Evolutionary conservation across 1,139 yeast species (phyloP).

Genomic region (Zygosaccharomyces sapae): DNA sequence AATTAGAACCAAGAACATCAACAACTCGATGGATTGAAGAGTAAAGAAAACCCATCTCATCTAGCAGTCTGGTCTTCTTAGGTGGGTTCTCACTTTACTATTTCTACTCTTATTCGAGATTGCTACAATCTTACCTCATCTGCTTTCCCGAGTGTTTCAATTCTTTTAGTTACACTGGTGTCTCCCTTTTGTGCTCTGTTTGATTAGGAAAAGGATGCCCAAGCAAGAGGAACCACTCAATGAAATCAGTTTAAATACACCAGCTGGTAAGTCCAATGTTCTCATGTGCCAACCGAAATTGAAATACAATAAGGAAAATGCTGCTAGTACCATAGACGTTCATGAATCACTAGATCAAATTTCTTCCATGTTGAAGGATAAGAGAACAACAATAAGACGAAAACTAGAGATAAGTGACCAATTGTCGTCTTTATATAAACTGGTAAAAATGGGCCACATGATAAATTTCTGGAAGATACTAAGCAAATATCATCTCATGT

Average conservation of each 20-base stretch:
- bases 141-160: not conserved
- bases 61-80: no score
- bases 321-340: constrained; percentile 6
- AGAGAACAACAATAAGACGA: constrained; percentile 4
- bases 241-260: constrained; percentile 27
- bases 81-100: not conserved
- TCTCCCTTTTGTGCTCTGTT: not conserved
- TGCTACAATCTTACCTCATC: not conserved
- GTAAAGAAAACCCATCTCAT: not conserved
- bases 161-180: not conserved
- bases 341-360: constrained; percentile 9
- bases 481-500: constrained; percentile 26
- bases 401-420: constrained; percentile 12
- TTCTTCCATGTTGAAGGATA: constrained; percentile 11
- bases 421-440: constrained; percentile 15
- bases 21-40: not conserved
- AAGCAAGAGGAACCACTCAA: constrained; percentile 24
- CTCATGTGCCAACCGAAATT: not conserved
- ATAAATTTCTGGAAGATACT: constrained; percentile 15
- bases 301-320: constrained; percentile 3
- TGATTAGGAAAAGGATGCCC: constrained; percentile 15
- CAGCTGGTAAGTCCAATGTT: constrained; percentile 11
- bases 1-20: constrained; percentile 1
- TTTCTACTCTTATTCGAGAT: not conserved
- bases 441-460: constrained; percentile 21